Evolutionary conservation across 164 flowering plant genomes (phyloP), one percentile per base, ranked within the genome.

Genomic region (Magnolia changhungtana): DNA sequence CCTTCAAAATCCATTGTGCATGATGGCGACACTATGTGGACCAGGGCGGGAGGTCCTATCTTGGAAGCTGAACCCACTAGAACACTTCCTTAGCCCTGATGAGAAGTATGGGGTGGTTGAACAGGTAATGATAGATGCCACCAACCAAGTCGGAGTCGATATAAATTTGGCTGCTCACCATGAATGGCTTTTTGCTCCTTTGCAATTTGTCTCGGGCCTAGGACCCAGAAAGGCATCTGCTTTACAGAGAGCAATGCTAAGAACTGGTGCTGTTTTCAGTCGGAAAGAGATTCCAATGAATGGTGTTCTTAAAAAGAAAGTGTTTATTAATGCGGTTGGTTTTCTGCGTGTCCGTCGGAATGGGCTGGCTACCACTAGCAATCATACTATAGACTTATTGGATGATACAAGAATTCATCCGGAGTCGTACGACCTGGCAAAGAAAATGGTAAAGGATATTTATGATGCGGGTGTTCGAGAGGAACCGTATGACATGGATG

Each of bases 341-440:
- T 96, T 96, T 79, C 74, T 94, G 81, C 97, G 99, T 72, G 90
- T 96, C 7, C 87, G 97, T 27, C 89, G 96, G 21, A 94, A 90
- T 84, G 99, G 99, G 31, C 77, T 87, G 78, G 97, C 97, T 71
- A 86, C 96, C 51, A 87, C 80, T 76, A 89, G 93, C 79, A 87
- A 86, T 83, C 94, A 92, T 51, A 84, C 82, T 69, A 85, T 96
- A 76, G 97, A 96, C 84, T 80, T 96, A 78, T 78, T 96, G 79
- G 99, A 96, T 87, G 99, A 94, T 81, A 92, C 99, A 6, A 84
- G 99, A 79, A 92, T 94, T 72, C 98, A 96, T 82, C 99, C 99
- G 13, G 98, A 96, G 82, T 94, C 98, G 3, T 96, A 96, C 83
- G 86, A 78, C 50, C 88, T 94, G 67, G 99, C 99, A 1, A 93